These are phyloP conservation scores for Colletotrichum costaricense DNA, from an alignment of 2,329 filamentous ascomycete species.

Conservation along the genomic window DNA sequence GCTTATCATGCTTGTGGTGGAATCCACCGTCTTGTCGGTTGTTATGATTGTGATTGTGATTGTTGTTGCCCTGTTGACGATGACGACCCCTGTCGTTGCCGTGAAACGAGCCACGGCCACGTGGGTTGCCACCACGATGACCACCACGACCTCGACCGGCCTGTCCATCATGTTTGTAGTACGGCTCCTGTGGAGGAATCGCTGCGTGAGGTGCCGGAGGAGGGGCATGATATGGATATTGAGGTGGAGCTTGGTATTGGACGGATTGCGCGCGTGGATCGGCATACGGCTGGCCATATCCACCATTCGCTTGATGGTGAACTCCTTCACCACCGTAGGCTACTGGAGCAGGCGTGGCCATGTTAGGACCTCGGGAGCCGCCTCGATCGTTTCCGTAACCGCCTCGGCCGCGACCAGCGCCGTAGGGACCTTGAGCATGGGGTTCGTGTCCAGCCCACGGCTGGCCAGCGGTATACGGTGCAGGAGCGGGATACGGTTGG, in stretches of 20 bases:
- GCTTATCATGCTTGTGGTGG: conserved; percentile 35
- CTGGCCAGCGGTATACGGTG: conserved; percentile 45
- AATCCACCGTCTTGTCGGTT: conserved; percentile 40
- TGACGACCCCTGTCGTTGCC: conserved; percentile 52
- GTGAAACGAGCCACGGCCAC: conserved; percentile 27
- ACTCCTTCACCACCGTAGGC: conserved; percentile 42
- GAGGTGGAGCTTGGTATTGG: conserved; percentile 42
- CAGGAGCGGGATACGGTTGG: conserved; percentile 49
- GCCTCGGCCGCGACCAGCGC: conserved; percentile 53
- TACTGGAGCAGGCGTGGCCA: conserved; percentile 47
- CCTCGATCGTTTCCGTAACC: conserved; percentile 58
- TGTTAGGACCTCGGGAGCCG: conserved; percentile 48
- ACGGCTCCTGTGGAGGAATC: conserved; percentile 47
- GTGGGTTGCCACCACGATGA: conserved; percentile 46
- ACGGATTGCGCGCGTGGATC: conserved; percentile 51
- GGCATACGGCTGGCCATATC: conserved; percentile 53
- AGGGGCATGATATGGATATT: conserved; percentile 51
- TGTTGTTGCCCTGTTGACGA: conserved; percentile 40
- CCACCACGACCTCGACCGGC: conserved; percentile 45
- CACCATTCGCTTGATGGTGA: conserved; percentile 47
- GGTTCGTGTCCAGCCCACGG: conserved; percentile 48
- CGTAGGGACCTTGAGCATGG: conserved; percentile 50
- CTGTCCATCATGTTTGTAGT: conserved; percentile 45
- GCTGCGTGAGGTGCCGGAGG: conserved; percentile 50
- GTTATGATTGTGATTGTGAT: conserved; percentile 35